Evolutionary conservation across 1,284 basidiomycete species (phyloP).

Genomic region (Pyrrhoderma lamaoense): DNA sequence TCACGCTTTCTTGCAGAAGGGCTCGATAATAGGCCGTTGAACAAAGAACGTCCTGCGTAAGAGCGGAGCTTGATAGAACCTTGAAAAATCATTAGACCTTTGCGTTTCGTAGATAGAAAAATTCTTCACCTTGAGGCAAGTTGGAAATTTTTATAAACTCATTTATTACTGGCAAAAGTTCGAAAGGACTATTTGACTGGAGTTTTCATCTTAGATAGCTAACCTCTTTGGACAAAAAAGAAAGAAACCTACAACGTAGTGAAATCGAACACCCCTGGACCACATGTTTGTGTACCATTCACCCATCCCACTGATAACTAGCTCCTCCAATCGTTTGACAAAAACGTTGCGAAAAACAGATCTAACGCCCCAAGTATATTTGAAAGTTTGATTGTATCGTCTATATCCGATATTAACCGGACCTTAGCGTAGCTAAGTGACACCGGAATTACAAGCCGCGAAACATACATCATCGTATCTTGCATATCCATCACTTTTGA

Average conservation of each 20-base stretch:
- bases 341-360: constrained; percentile 72
- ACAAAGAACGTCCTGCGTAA: constrained; percentile 75
- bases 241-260: constrained; percentile 67
- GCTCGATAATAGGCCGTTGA: constrained; percentile 67
- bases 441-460: constrained; percentile 23
- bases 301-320: constrained; percentile 79
- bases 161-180: constrained; percentile 72
- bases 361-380: constrained; percentile 69
- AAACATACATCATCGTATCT: constrained; percentile 13
- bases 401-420: constrained; percentile 87
- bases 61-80: constrained; percentile 70
- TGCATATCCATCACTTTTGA: constrained; percentile 21
- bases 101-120: constrained; percentile 17
- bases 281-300: constrained; percentile 74
- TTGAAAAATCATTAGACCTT: constrained; percentile 21
- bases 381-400: constrained; percentile 86
- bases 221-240: neutral
- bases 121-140: constrained; percentile 50
- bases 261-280: constrained; percentile 65
- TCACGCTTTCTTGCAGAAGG: constrained; percentile 75
- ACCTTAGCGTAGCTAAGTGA: constrained; percentile 52
- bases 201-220: constrained; percentile 19
- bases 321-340: constrained; percentile 68
- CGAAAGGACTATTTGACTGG: constrained; percentile 85
- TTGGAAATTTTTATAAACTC: constrained; percentile 71